Percentiles rank a stretch among this genome's conserved stretches.
These are phyloP conservation scores for Cystobasidium pallidum DNA, from an alignment of 1,284 basidiomycete species.

Conservation along the genomic window DNA sequence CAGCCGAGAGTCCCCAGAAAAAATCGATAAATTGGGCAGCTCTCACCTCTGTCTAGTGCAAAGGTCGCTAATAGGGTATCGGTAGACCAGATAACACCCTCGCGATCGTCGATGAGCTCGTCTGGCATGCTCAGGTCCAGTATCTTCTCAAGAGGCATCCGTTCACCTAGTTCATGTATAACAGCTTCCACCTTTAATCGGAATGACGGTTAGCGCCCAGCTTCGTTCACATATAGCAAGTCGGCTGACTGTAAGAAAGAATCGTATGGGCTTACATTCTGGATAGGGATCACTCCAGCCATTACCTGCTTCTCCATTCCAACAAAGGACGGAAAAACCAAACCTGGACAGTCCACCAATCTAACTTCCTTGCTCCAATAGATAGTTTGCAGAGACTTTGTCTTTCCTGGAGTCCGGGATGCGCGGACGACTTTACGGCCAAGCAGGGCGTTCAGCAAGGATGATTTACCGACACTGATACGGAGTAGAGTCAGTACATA, in stretches of 20 bases:
- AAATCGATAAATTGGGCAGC: conserved; percentile 57
- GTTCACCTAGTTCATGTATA: conserved; percentile 63
- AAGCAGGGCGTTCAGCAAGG: conserved; percentile 84
- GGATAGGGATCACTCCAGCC: conserved; percentile 78
- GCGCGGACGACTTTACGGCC: conserved; percentile 79
- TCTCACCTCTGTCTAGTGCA: conserved; percentile 70
- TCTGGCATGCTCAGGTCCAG: conserved; percentile 60
- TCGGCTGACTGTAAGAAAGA: background rate
- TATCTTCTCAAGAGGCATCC: conserved; percentile 76
- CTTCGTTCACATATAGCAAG: background rate
- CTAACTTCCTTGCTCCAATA: conserved; percentile 81
- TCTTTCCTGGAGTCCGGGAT: conserved; percentile 86
- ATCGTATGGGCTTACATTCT: conserved; percentile 71
- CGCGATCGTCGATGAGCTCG: conserved; percentile 49
- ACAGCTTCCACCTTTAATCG: conserved; percentile 48
- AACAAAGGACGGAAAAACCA: conserved; percentile 54
- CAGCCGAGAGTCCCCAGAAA: background rate
- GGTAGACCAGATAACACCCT: conserved; percentile 66
- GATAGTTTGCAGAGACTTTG: conserved; percentile 66
- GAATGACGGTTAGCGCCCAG: conserved; percentile 57
- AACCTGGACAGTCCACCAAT: conserved; percentile 70
- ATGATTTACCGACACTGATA: conserved; percentile 87
- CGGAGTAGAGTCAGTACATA: too few species aligned
- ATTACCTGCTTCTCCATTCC: conserved; percentile 64
- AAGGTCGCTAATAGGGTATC: conserved; percentile 78